phyloP scores from a whole-genome alignment of 805 yeast genomes.

The Wickerhamomyces chaumierensis region DNA sequence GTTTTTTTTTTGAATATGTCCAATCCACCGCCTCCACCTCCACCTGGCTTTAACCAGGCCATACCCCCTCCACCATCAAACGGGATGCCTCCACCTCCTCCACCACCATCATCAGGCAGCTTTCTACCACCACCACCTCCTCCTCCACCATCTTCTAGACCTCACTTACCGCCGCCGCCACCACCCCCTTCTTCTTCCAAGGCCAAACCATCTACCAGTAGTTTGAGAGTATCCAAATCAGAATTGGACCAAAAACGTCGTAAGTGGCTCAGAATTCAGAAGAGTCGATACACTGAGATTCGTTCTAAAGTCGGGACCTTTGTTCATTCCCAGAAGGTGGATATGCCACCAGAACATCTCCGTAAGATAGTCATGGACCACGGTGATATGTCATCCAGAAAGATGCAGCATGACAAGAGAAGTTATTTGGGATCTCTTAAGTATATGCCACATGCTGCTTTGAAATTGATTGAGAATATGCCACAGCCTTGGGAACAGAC shows the following conservation, averaged over 20 bases:
- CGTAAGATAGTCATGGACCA: slow-evolving; percentile 76
- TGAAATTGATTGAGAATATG: slow-evolving; percentile 86
- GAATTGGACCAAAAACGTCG: slow-evolving; percentile 34
- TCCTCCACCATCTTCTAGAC: slow-evolving; percentile 22
- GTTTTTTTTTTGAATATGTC: too few species aligned
- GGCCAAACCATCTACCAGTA: slow-evolving; percentile 10
- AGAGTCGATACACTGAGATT: slow-evolving; percentile 35
- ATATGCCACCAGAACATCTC: slow-evolving; percentile 90
- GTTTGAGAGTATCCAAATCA: slow-evolving; percentile 9
- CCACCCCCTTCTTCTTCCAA: too few species aligned
- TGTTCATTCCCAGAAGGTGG: slow-evolving; percentile 52
- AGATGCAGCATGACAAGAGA: slow-evolving; percentile 73
- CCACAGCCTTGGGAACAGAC: slow-evolving; percentile 97
- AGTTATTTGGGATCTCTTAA: slow-evolving; percentile 85
- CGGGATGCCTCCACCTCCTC: slow-evolving; percentile 18
- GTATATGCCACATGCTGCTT: slow-evolving; percentile 90
- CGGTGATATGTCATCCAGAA: slow-evolving; percentile 72
- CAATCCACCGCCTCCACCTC: slow-evolving; percentile 19
- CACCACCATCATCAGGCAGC: slow-evolving; percentile 13
- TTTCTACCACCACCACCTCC: slow-evolving; percentile 18
- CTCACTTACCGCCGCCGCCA: slow-evolving; percentile 24
- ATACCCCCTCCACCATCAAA: slow-evolving; percentile 24
- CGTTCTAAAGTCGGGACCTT: slow-evolving; percentile 27
- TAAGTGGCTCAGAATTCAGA: slow-evolving; percentile 57
- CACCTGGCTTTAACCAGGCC: slow-evolving; percentile 13